These are phyloP conservation scores for Geranium rotundifolium DNA, from an alignment of 345 rosid genomes.

Conservation along the genomic window DNA sequence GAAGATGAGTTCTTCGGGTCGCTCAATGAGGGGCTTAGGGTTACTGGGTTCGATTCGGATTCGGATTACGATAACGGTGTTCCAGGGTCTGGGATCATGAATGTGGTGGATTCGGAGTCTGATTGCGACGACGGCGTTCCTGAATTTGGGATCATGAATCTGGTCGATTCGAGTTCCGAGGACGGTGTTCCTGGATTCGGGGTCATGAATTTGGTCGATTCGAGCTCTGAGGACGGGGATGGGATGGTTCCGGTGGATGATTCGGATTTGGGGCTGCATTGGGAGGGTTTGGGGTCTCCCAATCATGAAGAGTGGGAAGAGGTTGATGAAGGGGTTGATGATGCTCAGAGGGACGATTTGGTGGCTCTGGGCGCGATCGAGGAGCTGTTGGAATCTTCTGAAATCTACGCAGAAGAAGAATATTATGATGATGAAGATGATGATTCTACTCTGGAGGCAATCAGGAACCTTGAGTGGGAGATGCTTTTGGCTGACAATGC, in stretches of 20 bases:
- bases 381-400: conserved; percentile 22
- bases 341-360: conserved; percentile 6
- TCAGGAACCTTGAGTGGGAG: conserved; percentile 30
- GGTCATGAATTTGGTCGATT: conserved; percentile 19
- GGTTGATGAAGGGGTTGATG: conserved; percentile 14
- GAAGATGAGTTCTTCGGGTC: conserved; percentile 6
- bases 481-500: conserved; percentile 29
- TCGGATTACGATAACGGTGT: conserved; percentile 23
- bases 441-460: background rate
- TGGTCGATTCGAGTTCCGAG: conserved; percentile 15
- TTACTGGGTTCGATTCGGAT: conserved; percentile 34
- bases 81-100: conserved; percentile 8
- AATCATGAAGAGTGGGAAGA: conserved; percentile 1
- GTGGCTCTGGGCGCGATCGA: background rate
- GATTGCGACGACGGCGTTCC: background rate
- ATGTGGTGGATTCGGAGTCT: conserved; percentile 11
- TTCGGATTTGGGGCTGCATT: conserved; percentile 14
- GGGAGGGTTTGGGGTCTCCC: conserved; percentile 19
- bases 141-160: conserved; percentile 4
- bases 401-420: conserved; percentile 10
- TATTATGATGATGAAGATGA: conserved; percentile 5
- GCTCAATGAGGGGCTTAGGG: conserved; percentile 27
- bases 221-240: background rate
- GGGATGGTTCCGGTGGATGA: conserved; percentile 4
- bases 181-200: conserved; percentile 7